Conservation (phyloP, 495 filamentous ascomycete species). For the Aspergillus steynii region DNA sequence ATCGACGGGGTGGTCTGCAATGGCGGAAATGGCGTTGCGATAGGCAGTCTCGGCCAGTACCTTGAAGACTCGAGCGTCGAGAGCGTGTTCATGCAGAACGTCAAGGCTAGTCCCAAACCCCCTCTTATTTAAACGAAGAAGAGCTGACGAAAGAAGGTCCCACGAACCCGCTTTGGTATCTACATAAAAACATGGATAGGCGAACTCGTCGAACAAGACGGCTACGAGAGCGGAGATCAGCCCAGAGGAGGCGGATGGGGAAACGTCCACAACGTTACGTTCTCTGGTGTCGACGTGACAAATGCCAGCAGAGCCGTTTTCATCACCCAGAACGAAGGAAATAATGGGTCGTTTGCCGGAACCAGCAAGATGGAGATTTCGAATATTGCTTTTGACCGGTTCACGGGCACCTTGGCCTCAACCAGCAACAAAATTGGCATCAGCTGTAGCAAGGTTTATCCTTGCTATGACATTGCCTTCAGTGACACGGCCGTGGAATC, state of each 20-base stretch:
- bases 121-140: no score
- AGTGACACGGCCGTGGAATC: neutral
- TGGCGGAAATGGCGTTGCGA: conserved; percentile 2
- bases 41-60: conserved; percentile 3
- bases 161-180: neutral
- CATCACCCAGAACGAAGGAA: neutral
- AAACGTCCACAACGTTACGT: neutral
- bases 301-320: neutral
- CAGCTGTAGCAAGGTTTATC: neutral
- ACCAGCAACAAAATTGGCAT: neutral
- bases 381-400: neutral
- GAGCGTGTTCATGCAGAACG: neutral
- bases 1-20: neutral
- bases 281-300: neutral
- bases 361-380: conserved; percentile 1
- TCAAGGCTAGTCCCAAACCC: neutral
- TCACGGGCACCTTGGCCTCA: neutral
- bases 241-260: neutral
- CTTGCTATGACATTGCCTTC: neutral
- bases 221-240: neutral
- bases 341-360: neutral
- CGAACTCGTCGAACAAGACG: neutral
- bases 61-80: neutral
- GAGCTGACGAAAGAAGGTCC: no score
- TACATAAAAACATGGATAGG: conserved; percentile 1